phyloP scores from a whole-genome alignment of 768 basidiomycete species.

The Harrya chromipes region DNA sequence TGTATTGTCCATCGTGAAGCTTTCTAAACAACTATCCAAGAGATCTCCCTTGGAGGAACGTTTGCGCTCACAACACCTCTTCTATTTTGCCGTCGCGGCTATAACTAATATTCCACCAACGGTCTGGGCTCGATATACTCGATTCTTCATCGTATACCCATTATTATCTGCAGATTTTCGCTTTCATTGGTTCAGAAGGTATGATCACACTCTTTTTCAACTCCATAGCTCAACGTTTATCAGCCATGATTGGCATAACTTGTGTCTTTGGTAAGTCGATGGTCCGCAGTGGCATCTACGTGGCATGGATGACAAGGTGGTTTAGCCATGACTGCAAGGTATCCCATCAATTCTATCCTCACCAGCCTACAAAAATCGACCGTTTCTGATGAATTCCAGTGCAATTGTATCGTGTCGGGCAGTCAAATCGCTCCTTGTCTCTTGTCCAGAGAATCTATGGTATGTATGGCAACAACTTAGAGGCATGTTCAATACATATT shows the following conservation, averaged over 20 bases:
- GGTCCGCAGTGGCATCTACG: neutral
- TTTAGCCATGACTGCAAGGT: slow-evolving; percentile 19
- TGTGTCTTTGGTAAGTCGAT: slow-evolving; percentile 8
- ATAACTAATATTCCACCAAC: slow-evolving; percentile 17
- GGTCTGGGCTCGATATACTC: neutral
- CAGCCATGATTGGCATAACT: slow-evolving; percentile 3
- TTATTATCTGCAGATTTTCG: slow-evolving; percentile 9
- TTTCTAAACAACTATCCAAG: slow-evolving; percentile 12
- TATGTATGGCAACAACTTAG: neutral
- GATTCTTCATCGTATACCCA: neutral
- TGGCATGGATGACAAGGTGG: neutral
- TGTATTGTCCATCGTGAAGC: slow-evolving; percentile 13
- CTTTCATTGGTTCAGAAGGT: neutral
- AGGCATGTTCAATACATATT: neutral
- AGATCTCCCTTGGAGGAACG: slow-evolving; percentile 15
- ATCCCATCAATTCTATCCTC: neutral
- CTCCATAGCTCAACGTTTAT: too few species aligned
- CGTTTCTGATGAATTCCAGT: neutral
- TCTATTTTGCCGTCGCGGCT: slow-evolving; percentile 18
- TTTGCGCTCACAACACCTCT: slow-evolving; percentile 18
- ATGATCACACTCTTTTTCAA: too few species aligned
- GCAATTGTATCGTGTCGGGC: slow-evolving; percentile 16
- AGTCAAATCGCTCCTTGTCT: slow-evolving; percentile 15
- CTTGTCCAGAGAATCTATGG: neutral
- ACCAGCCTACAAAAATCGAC: neutral